Percentiles rank a stretch among this genome's conserved stretches.
phyloP scores from a whole-genome alignment of 108 stramenopile species.

The Fistulifera pelliculosa region DNA sequence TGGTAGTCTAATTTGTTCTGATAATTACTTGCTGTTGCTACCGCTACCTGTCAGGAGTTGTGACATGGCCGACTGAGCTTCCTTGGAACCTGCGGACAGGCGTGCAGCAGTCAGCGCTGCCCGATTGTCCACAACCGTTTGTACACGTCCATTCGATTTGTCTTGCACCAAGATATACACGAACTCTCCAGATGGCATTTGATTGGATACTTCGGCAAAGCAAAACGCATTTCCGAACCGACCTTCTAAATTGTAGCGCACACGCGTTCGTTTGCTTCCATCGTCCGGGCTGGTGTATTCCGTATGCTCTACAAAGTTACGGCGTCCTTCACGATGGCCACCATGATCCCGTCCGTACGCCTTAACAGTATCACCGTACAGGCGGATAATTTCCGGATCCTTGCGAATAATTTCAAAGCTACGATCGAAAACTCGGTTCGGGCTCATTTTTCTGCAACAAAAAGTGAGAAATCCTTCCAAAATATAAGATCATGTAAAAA shows the following conservation, averaged over 20 bases:
- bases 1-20: too few relatives aligned
- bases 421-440: slow-evolving; percentile 78
- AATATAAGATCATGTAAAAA: not conserved
- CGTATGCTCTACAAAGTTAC: slow-evolving; percentile 93
- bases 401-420: slow-evolving; percentile 48
- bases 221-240: slow-evolving; percentile 73
- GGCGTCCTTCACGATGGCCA: slow-evolving; percentile 89
- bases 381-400: slow-evolving; percentile 56
- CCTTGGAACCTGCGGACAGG: slow-evolving; percentile 57
- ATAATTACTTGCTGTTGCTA: slow-evolving; percentile 10
- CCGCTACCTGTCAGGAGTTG: slow-evolving; percentile 31
- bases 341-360: slow-evolving; percentile 93
- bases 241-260: slow-evolving; percentile 92
- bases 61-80: slow-evolving; percentile 35
- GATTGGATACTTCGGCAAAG: slow-evolving; percentile 77
- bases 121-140: slow-evolving; percentile 75
- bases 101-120: slow-evolving; percentile 49
- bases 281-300: slow-evolving; percentile 74
- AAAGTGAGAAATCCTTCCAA: not conserved
- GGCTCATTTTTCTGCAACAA: slow-evolving; percentile 64
- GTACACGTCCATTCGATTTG: slow-evolving; percentile 66
- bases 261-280: slow-evolving; percentile 79
- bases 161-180: slow-evolving; percentile 94
- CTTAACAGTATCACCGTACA: slow-evolving; percentile 82
- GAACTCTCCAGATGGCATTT: slow-evolving; percentile 83